Conservation (phyloP, 202 grass and related monocot genomes). For the Setaria viridis region DNA sequence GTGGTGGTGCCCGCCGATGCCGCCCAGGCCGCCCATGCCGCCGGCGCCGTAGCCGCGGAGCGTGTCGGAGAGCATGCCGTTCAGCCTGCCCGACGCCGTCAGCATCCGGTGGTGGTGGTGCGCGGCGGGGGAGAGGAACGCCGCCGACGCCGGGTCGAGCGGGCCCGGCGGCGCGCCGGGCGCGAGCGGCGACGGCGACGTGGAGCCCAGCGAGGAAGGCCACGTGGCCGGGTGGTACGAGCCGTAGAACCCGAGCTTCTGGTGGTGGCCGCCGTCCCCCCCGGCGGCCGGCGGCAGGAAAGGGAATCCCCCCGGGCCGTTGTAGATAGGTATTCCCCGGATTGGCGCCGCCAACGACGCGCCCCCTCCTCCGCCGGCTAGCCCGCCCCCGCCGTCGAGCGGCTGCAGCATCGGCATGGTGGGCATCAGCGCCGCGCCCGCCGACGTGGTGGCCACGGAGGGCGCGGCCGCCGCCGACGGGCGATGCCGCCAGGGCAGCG, state of each 20-base stretch:
- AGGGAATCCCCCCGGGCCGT: conserved; percentile 58
- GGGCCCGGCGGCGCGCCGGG: conserved; percentile 16
- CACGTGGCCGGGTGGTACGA: conserved; percentile 61
- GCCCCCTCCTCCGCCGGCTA: conserved; percentile 16
- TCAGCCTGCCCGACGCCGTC: conserved; percentile 65
- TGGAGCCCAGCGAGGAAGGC: conserved; percentile 52
- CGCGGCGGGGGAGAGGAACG: conserved; percentile 52
- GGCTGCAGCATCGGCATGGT: conserved; percentile 53
- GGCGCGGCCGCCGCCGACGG: neutral
- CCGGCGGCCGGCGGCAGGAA: conserved; percentile 49
- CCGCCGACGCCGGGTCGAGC: conserved; percentile 50
- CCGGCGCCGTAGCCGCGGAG: conserved; percentile 54
- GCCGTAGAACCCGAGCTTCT: conserved; percentile 61
- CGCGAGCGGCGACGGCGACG: conserved; percentile 50
- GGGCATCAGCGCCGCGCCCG: conserved; percentile 31
- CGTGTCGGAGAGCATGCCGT: conserved; percentile 85
- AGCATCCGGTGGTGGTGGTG: conserved; percentile 88
- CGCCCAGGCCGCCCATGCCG: conserved; percentile 28
- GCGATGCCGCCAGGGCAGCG: conserved; percentile 52
- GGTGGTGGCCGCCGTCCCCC: conserved; percentile 30
- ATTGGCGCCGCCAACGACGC: conserved; percentile 56
- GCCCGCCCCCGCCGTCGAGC: conserved; percentile 20
- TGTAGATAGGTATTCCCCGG: conserved; percentile 93
- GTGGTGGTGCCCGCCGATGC: conserved; percentile 46
- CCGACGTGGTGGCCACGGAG: conserved; percentile 37